Base-by-base conservation (phyloP, 2,329 filamentous ascomycete genomes). In the Ophiocordyceps sinensis region DNA sequence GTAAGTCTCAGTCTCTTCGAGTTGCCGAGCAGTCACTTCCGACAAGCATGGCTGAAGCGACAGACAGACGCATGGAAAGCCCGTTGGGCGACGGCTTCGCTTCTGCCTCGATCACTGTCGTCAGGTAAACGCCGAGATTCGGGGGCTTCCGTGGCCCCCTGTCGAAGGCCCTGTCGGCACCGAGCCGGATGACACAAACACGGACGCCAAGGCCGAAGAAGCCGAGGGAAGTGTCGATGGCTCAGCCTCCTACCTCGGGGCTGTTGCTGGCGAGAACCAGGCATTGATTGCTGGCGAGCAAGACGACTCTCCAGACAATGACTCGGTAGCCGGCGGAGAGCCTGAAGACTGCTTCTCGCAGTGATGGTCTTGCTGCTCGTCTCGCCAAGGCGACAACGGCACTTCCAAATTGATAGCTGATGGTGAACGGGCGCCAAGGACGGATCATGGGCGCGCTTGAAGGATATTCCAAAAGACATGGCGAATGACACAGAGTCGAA, bases 21-120 rank as follows among this genome's bases (percentile, higher is more conserved):
- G 9, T 26, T 38, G 6, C 31, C 23, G 2, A 3, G 9, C 23
- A 26, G 23, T 9, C 23, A 3, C n/a, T 28, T 19, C 13, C n/a
- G 13, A n/a, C 17, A 21, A 29, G 30, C 28, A 15, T 1, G 8
- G 47, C 38, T 28, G 26, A 28, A 34, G n/a, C 36, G 1, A 15
- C 2, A 14, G 26, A 1, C 23, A 66, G 62, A 50, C 46, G 7
- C 55, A 56, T 1, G 62, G 63, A 0, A 65, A 61, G 40, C 58
- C 64, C 0, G 49, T 65, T 8, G 63, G 64, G 9, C 49, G 57
- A 1, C 50, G 56, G 11, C 53, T 62, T 5, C 47, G 55, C 2
- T 56, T 57, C 37, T 47, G 49, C 14, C 53, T 58, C 31, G 54
- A 62, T 11, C 54, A 54, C 36, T 61, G 61, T 31, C 45, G 54